Evolutionary conservation across 202 grass and related monocot genomes (phyloP).

Genomic region (Dendrocalamus latiflorus): DNA sequence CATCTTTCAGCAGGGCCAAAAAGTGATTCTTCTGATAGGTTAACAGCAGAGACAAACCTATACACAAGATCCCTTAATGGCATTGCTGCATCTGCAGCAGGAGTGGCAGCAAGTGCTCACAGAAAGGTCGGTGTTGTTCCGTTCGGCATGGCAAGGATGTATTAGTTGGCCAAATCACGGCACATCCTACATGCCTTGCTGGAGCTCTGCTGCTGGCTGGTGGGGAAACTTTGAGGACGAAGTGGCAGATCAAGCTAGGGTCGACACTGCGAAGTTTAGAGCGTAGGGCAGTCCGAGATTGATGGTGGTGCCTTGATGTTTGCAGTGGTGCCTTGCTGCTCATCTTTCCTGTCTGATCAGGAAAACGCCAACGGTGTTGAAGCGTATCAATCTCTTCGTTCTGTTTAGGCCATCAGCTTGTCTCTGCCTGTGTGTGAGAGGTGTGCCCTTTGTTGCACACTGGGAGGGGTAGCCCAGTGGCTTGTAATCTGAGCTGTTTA

Average conservation of each 20-base stretch:
- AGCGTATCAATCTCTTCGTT: neutral
- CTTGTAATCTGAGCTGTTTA: slow-evolving; percentile 43
- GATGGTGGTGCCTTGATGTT: neutral
- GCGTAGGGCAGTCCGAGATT: neutral
- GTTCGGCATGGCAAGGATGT: slow-evolving; percentile 76
- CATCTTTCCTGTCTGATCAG: neutral
- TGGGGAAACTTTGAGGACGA: neutral
- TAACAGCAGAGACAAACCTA: slow-evolving; percentile 50
- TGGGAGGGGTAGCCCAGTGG: slow-evolving; percentile 25
- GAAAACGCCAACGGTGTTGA: neutral
- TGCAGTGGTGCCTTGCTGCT: slow-evolving; percentile 16
- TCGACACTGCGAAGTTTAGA: neutral
- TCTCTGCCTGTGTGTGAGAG: slow-evolving; percentile 22
- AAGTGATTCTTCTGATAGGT: slow-evolving; percentile 47
- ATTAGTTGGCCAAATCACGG: slow-evolving; percentile 37
- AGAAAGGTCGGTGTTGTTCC: slow-evolving; percentile 71
- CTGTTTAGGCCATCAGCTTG: slow-evolving; percentile 12
- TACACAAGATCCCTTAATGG: slow-evolving; percentile 58
- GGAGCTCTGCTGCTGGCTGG: slow-evolving; percentile 1
- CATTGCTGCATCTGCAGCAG: slow-evolving; percentile 60
- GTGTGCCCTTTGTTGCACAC: slow-evolving; percentile 27
- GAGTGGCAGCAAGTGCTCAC: slow-evolving; percentile 62
- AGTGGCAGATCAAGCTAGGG: slow-evolving; percentile 14
- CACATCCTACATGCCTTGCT: neutral
- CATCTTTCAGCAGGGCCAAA: slow-evolving; percentile 46